Evolutionary conservation across 176 grass and related monocot genomes (phyloP).

Genomic region (Eleusine indica): DNA sequence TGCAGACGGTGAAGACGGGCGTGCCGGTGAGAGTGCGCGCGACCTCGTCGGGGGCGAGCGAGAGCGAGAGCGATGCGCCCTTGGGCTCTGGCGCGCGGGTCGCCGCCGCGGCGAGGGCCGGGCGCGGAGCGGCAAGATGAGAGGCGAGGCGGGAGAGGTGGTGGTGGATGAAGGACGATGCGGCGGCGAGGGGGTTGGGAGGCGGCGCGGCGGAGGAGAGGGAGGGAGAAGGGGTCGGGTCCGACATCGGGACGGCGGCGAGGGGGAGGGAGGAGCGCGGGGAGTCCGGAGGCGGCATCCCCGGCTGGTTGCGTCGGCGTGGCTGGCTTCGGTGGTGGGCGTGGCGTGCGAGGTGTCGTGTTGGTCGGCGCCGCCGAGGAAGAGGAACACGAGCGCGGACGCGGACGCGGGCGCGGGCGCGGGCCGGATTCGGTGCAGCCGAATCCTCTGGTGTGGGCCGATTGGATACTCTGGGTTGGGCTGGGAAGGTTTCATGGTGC

Average conservation of each 20-base stretch:
- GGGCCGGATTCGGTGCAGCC: conserved; percentile 10
- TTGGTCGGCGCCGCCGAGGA: conserved; percentile 29
- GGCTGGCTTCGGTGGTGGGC: conserved; percentile 10
- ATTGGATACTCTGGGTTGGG: background rate
- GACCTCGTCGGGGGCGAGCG: conserved; percentile 68
- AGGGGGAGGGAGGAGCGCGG: conserved; percentile 56
- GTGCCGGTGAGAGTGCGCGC: conserved; percentile 73
- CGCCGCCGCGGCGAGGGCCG: conserved; percentile 25
- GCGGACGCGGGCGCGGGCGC: background rate
- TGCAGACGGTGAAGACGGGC: conserved; percentile 85
- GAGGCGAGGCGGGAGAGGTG: conserved; percentile 55
- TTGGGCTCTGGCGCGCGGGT: conserved; percentile 13
- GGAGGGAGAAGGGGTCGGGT: conserved; percentile 15
- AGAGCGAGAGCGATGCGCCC: conserved; percentile 52
- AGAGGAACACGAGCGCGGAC: no score
- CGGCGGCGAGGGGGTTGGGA: conserved; percentile 53
- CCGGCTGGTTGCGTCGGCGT: conserved; percentile 17
- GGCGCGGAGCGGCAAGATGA: conserved; percentile 49
- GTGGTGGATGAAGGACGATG: conserved; percentile 65
- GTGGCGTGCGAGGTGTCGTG: conserved; percentile 2
- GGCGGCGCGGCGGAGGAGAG: background rate
- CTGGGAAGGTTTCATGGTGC: background rate
- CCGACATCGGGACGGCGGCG: conserved; percentile 57
- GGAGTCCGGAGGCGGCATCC: conserved; percentile 44
- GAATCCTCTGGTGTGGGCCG: background rate